Base-by-base conservation (phyloP, 306 rosid species). In the Fragaria nilgerrensis region DNA sequence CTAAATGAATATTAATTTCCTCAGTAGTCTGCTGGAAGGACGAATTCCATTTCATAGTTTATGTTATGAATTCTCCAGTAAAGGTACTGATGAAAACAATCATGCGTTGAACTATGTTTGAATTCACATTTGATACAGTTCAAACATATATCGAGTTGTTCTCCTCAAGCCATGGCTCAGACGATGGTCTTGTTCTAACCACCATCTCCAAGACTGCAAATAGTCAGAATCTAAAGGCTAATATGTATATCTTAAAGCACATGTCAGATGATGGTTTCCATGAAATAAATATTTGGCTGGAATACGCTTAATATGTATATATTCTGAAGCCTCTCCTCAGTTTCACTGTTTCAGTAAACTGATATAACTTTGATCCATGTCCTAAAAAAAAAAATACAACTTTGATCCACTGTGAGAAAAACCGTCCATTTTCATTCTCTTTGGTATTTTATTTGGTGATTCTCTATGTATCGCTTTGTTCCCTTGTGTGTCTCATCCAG, bases 161-260 rank as follows among this genome's bases (percentile, higher is more conserved):
- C 87, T 88, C 93, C 89, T 69, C 95, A 87, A 78, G 95, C 91
- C 87, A 79, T 87, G 92, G 84, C 88, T 85, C 89, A 91, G 97
- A 91, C 89, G 97, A 89, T 89, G 95, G 92, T 87, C 89, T 88
- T 85, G 90, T 93, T 90, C 91, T 89, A 86, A 88, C 90, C 85
- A 86, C 86, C 88, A 81, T 87, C 84, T 80, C 89, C 92, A 85
- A 86, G 96, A 89, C 89, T 89, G 91, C 90, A 88, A 89, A 89
- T 91, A 85, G 97, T 93, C 97, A 85, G 92, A 86, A 84, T 87
- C 90, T 94, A 94, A 89, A 27, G 29, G 29, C 29, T 27, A 27
- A 27, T 27, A 27, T 27, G 29, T 27, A 27, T 27, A 27, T 27
- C 29, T 27, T 27, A 27, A 27, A 27, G 29, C 29, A 27, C 29